A percentile compares a stretch with the other conserved stretches of the same genome.
These are phyloP conservation scores for Pseudogymnoascus sp. DNA, from an alignment of 2,329 filamentous ascomycete species.

Conservation along the genomic window DNA sequence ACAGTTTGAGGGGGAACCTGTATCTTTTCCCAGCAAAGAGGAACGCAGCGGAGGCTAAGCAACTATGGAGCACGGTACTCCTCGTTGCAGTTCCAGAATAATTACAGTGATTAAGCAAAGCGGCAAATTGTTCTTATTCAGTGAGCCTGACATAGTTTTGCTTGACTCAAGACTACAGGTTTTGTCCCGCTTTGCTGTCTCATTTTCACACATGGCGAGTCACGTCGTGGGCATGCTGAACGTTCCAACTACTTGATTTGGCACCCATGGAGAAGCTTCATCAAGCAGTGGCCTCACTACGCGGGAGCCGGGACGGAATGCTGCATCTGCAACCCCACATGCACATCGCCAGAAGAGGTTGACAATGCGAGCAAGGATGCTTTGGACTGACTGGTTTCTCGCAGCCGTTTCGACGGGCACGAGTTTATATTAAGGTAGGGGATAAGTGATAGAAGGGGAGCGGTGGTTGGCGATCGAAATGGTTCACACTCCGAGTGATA, in stretches of 20 bases:
- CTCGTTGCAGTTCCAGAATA: not conserved
- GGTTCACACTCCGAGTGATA: not conserved
- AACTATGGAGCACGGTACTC: not conserved
- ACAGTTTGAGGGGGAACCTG: not conserved
- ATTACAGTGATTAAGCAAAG: not conserved
- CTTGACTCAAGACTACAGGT: not conserved
- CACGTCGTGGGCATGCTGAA: not conserved
- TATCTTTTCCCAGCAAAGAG: not conserved
- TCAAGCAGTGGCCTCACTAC: constrained; percentile 4
- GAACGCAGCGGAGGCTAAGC: not conserved
- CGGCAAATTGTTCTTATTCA: not conserved
- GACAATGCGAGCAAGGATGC: not conserved
- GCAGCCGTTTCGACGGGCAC: constrained; percentile 7
- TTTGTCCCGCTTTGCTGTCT: not conserved
- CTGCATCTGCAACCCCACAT: constrained; percentile 7
- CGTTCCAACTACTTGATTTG: not conserved
- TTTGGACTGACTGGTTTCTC: not conserved
- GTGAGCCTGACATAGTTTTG: not conserved
- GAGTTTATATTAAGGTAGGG: constrained; percentile 2
- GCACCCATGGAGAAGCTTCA: not conserved
- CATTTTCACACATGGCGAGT: constrained; percentile 3
- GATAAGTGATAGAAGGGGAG: not conserved
- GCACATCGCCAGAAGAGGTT: constrained; percentile 5
- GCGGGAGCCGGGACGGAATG: constrained; percentile 8
- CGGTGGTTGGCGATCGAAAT: not conserved